Evolutionary conservation across 345 rosid species (phyloP).

Genomic region (Eucalyptus dawsonii): DNA sequence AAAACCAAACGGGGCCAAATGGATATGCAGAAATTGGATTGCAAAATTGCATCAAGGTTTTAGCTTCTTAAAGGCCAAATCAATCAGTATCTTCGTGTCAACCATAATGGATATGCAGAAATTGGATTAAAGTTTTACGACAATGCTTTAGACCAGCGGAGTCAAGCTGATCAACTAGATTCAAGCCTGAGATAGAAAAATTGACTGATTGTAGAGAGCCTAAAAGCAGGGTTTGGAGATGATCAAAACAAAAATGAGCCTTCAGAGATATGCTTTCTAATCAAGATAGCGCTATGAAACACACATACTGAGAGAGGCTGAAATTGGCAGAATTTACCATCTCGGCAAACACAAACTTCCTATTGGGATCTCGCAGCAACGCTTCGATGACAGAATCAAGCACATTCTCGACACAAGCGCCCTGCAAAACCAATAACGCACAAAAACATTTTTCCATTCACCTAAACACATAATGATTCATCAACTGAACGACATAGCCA

Average conservation of each 20-base stretch:
- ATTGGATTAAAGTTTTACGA: not conserved
- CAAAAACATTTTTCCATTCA: not conserved
- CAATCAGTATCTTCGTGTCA: not conserved
- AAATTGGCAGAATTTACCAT: constrained; percentile 36
- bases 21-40: not conserved
- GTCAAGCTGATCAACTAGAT: not conserved
- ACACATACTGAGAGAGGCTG: not conserved
- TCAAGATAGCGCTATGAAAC: not conserved
- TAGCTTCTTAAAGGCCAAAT: not conserved
- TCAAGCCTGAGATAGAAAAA: not conserved
- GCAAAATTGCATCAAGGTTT: not conserved
- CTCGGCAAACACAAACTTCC: constrained; percentile 72
- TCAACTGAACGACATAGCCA: not conserved
- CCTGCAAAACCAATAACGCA: constrained; percentile 13
- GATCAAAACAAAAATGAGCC: not conserved
- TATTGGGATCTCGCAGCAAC: constrained; percentile 47
- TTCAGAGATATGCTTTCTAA: not conserved
- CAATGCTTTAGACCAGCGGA: not conserved
- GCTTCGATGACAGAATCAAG: constrained; percentile 60
- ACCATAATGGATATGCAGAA: not conserved
- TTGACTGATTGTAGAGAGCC: not conserved
- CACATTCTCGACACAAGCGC: constrained; percentile 77
- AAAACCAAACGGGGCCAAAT: too few species aligned
- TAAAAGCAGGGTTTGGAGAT: not conserved
- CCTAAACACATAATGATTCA: not conserved